Percentiles rank a stretch among this genome's conserved stretches.
phyloP scores from a whole-genome alignment of 768 basidiomycete genomes.

The Phanerodontia chrysosporium region DNA sequence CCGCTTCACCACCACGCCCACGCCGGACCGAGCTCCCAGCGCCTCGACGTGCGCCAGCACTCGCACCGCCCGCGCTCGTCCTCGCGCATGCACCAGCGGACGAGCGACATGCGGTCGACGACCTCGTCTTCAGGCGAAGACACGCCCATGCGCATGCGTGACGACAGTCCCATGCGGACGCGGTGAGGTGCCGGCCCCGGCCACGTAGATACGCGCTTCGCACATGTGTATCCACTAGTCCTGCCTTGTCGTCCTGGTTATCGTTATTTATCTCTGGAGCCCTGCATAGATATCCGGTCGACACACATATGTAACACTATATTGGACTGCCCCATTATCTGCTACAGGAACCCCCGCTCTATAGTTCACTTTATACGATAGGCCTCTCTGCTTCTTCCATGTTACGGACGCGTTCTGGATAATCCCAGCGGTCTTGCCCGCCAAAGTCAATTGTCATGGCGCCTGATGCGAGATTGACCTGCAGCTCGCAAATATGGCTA shows the following conservation, averaged over 20 bases:
- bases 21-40: background rate
- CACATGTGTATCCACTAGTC: background rate
- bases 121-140: constrained; percentile 20
- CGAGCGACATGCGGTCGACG: constrained; percentile 23
- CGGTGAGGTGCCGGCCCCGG: background rate
- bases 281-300: background rate
- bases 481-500: constrained; percentile 67
- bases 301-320: background rate
- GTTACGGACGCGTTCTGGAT: constrained; percentile 57
- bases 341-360: background rate
- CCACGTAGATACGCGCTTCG: too few relatives aligned
- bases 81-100: constrained; percentile 13
- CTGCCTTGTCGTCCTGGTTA: background rate
- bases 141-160: constrained; percentile 12
- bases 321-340: background rate
- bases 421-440: constrained; percentile 72
- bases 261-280: background rate
- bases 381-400: constrained; percentile 45
- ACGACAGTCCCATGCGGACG: constrained; percentile 9
- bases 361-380: background rate
- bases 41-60: too few relatives aligned
- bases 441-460: constrained; percentile 73
- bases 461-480: constrained; percentile 56
- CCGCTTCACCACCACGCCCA: constrained; percentile 1
- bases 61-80: constrained; percentile 9